Percentiles rank a stretch among this genome's conserved stretches.
phyloP scores from a whole-genome alignment of 345 rosid species.

The Anacardium occidentale region DNA sequence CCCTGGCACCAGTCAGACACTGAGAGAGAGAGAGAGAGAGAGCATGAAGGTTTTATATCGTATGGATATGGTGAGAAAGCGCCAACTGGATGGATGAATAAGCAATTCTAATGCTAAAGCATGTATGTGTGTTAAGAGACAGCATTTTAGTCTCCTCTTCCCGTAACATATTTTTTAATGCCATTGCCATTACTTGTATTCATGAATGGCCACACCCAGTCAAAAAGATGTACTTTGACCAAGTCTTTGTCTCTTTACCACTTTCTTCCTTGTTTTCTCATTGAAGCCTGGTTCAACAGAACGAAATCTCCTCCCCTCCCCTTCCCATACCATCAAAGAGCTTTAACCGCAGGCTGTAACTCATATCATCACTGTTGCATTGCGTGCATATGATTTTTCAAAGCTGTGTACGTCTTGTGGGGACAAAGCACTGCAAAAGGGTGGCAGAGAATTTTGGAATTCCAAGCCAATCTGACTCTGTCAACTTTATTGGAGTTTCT shows the following conservation, averaged over 20 bases:
- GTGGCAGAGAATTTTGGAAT: not conserved
- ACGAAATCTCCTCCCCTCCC: not conserved
- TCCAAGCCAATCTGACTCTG: not conserved
- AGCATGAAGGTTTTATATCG: not conserved
- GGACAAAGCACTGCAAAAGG: not conserved
- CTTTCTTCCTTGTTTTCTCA: not conserved
- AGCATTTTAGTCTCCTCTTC: slow-evolving; percentile 1
- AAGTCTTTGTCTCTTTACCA: slow-evolving; percentile 26
- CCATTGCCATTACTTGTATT: not conserved
- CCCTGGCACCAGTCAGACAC: slow-evolving; percentile 9
- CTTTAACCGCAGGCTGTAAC: too few species aligned
- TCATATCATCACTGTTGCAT: not conserved
- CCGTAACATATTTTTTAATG: not conserved
- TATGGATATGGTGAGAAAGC: slow-evolving; percentile 10
- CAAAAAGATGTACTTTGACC: slow-evolving; percentile 33
- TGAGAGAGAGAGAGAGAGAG: not conserved
- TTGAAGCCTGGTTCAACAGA: not conserved
- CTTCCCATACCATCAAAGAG: too few species aligned
- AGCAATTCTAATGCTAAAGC: not conserved
- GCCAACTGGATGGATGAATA: slow-evolving; percentile 20
- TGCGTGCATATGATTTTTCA: not conserved
- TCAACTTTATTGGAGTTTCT: not conserved
- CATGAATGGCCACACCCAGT: slow-evolving; percentile 5
- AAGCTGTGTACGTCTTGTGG: not conserved
- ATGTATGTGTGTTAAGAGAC: slow-evolving; percentile 9